phyloP scores from a whole-genome alignment of 2,329 filamentous ascomycete species.

The Exophiala calicioides region DNA sequence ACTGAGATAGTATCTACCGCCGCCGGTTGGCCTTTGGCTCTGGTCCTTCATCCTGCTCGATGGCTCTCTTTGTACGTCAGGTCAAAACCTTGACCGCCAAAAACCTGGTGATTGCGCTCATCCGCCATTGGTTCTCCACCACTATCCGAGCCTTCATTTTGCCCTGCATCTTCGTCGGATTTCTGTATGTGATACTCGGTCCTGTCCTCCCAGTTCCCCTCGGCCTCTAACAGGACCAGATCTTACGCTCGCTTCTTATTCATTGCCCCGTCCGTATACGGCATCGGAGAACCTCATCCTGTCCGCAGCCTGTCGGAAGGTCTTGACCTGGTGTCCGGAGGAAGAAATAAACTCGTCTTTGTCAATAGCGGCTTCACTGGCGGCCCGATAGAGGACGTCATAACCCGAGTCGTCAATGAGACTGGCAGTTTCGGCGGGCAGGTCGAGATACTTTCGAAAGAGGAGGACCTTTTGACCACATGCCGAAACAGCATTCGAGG shows the following conservation, averaged over 20 bases:
- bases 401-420: constrained; percentile 62
- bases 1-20: neutral
- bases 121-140: constrained; percentile 57
- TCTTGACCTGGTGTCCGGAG: constrained; percentile 57
- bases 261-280: constrained; percentile 72
- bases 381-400: constrained; percentile 71
- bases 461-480: constrained; percentile 60
- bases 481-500: constrained; percentile 68
- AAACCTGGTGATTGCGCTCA: constrained; percentile 56
- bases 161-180: constrained; percentile 56
- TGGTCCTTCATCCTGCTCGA: constrained; percentile 3
- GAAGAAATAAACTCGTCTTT: constrained; percentile 71
- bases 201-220: neutral
- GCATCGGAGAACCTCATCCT: constrained; percentile 64
- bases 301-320: constrained; percentile 67
- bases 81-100: constrained; percentile 60
- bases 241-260: constrained; percentile 80
- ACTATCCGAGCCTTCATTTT: constrained; percentile 57
- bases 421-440: constrained; percentile 58
- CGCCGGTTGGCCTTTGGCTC: neutral
- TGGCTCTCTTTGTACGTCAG: constrained; percentile 49
- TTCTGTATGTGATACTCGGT: constrained; percentile 36
- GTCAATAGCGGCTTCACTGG: constrained; percentile 71
- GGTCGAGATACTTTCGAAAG: constrained; percentile 55
- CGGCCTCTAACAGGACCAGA: constrained; percentile 48